phyloP scores from a whole-genome alignment of 441 rosid genomes.

The Populus hybrid region DNA sequence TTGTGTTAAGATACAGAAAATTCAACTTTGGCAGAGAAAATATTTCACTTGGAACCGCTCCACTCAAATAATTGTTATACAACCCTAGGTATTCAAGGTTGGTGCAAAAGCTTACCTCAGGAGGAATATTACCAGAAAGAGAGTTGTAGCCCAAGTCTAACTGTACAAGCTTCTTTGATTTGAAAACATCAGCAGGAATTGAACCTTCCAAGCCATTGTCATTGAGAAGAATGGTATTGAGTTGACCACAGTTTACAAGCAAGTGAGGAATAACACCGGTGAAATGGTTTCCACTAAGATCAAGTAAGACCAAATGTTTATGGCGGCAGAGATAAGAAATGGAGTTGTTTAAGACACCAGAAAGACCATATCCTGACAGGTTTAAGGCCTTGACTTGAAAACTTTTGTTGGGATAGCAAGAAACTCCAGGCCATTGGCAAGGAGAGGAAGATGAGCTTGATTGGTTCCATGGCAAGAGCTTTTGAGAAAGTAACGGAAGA shows the following conservation, averaged over 20 bases:
- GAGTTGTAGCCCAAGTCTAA: slow-evolving; percentile 33
- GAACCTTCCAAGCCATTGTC: slow-evolving; percentile 29
- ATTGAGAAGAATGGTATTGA: slow-evolving; percentile 29
- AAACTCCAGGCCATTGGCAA: slow-evolving; percentile 39
- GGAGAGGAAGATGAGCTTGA: slow-evolving; percentile 25
- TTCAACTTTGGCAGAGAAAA: slow-evolving; percentile 30
- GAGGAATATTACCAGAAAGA: slow-evolving; percentile 34
- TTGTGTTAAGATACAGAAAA: slow-evolving; percentile 31
- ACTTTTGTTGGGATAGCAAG: slow-evolving; percentile 28
- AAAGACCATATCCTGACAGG: slow-evolving; percentile 34
- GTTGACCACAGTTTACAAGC: slow-evolving; percentile 33
- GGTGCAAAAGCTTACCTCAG: slow-evolving; percentile 33
- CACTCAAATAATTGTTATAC: slow-evolving; percentile 32
- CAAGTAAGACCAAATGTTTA: slow-evolving; percentile 25
- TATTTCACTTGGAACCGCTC: slow-evolving; percentile 30
- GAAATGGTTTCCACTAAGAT: slow-evolving; percentile 42
- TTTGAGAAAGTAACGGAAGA: slow-evolving; percentile 33
- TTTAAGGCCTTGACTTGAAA: slow-evolving; percentile 34
- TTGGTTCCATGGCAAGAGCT: slow-evolving; percentile 35
- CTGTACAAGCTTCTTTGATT: slow-evolving; percentile 21
- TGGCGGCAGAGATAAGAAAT: slow-evolving; percentile 32
- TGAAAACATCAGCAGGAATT: slow-evolving; percentile 32
- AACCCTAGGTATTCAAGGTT: slow-evolving; percentile 37
- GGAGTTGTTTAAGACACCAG: slow-evolving; percentile 27
- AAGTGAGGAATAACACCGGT: slow-evolving; percentile 30